Base-by-base conservation (phyloP, 257 asterid genomes). In the Solanum piurae region DNA sequence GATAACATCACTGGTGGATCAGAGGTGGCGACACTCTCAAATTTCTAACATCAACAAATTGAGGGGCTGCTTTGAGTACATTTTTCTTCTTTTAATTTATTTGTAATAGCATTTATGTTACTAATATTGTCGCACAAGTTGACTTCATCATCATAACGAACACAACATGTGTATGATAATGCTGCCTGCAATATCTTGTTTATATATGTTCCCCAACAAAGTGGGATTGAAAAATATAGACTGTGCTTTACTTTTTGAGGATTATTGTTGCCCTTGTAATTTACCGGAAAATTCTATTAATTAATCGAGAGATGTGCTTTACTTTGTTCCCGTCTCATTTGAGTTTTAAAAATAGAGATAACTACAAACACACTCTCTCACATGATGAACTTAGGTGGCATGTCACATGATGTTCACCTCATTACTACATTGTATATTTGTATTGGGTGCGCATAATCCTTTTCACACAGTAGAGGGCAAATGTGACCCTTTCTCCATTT, bases 1-100 rank as follows among this genome's bases (percentile, higher is more conserved):
- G 93, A 92, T 91, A 72, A 71, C 60, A 16, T 79, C 21, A 14
- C 21, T 40, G 20, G 29, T 76, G 58, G 83, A 52, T 52, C 4
- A 23, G 60, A 12, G 7, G 79, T 10, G 44, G 79, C 79, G 2
- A 33, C 79, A 33, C 44, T 5, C 77, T 33, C 79, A 72, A 33
- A 72, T 10, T 72, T 18, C 79, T 72, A 33, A 31, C 79, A 72
- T 72, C 44, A 72, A 72, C 79, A 72, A 69, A 29, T 12, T 18
- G 25, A 33, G 40, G n/a, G 44, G 4, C 14, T 72, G 14, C 14
- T 33, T 72, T 73, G 46, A 34, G 69, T 80, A 49, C 85, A 29
- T 80, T 49, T 18, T 80, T 49, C 68, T 46, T 46, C 69, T 46
- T 49, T 18, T 18, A 29, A 12, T 80, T 80, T 58, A 80, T 58